Percentiles rank a stretch among this genome's conserved stretches.
Evolutionary conservation across 805 yeast species (phyloP).

Genomic region (Priceomyces castillae): DNA sequence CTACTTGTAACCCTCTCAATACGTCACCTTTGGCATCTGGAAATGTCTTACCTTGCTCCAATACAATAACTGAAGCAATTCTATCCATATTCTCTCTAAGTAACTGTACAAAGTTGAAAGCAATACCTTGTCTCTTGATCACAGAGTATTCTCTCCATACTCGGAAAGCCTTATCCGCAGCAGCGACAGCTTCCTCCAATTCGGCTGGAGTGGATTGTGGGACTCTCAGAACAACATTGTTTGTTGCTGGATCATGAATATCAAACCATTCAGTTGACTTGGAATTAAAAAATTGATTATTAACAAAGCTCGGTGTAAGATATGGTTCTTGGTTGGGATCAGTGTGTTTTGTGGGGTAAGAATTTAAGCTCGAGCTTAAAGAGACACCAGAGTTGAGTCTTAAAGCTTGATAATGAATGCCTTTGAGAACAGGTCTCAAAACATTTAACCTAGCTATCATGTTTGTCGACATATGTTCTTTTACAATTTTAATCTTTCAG

Average conservation of each 20-base stretch:
- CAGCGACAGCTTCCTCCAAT: conserved; percentile 59
- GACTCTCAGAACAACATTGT: conserved; percentile 60
- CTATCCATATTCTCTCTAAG: conserved; percentile 66
- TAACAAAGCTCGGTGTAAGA: conserved; percentile 48
- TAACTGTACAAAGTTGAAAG: conserved; percentile 65
- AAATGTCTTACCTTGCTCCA: conserved; percentile 65
- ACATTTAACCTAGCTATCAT: background rate
- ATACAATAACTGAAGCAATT: conserved; percentile 53
- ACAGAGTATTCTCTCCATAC: conserved; percentile 54
- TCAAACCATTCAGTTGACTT: conserved; percentile 60
- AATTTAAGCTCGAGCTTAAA: conserved; percentile 31
- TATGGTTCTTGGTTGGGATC: conserved; percentile 40
- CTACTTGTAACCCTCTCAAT: conserved; percentile 72
- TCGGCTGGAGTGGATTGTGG: conserved; percentile 72
- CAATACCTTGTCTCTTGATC: conserved; percentile 68
- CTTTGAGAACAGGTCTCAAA: background rate
- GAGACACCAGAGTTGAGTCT: conserved; percentile 12
- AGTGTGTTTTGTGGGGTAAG: conserved; percentile 43
- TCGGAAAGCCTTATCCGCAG: conserved; percentile 63
- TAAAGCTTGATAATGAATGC: background rate
- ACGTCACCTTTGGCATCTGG: conserved; percentile 74
- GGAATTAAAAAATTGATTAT: conserved; percentile 51
- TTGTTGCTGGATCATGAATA: conserved; percentile 74
- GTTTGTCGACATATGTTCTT: no score
- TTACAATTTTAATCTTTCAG: no score